Evolutionary conservation across 192 early-diverging fungal species (phyloP).

Genomic region (Coemansia sp.): DNA sequence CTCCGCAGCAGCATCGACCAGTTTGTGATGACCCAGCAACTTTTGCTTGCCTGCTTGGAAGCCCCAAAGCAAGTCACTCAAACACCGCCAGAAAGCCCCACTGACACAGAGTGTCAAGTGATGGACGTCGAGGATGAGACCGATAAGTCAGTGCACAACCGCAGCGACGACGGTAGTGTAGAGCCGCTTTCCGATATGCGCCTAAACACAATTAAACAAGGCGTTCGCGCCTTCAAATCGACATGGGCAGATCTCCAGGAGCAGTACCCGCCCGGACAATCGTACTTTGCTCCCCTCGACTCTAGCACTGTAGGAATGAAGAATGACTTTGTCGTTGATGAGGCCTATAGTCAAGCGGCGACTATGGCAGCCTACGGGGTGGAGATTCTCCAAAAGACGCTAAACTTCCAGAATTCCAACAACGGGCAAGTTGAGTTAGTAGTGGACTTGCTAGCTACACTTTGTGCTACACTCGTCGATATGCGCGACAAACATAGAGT

Average conservation of each 20-base stretch:
- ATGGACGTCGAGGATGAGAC: not conserved
- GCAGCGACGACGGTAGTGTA: not conserved
- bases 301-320: not conserved
- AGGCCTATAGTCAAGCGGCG: not conserved
- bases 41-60: not conserved
- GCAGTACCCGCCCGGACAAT: not conserved
- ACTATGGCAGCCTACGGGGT: not conserved
- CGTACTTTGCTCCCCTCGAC: not conserved
- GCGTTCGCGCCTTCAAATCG: not conserved
- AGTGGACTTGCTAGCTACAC: not conserved
- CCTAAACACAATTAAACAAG: not conserved
- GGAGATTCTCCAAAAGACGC: not conserved
- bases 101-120: not conserved
- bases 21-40: not conserved
- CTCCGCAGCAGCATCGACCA: not conserved
- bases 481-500: not conserved
- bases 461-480: not conserved
- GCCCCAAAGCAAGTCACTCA: not conserved
- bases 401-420: not conserved
- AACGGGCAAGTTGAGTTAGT: not conserved
- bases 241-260: not conserved
- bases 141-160: not conserved
- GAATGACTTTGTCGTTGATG: not conserved
- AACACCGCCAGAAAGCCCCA: not conserved
- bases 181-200: not conserved